A percentile compares a stretch with the other conserved stretches of the same genome.
Evolutionary conservation across 176 grass and related monocot species (phyloP).

Genomic region (Paspalum notatum): DNA sequence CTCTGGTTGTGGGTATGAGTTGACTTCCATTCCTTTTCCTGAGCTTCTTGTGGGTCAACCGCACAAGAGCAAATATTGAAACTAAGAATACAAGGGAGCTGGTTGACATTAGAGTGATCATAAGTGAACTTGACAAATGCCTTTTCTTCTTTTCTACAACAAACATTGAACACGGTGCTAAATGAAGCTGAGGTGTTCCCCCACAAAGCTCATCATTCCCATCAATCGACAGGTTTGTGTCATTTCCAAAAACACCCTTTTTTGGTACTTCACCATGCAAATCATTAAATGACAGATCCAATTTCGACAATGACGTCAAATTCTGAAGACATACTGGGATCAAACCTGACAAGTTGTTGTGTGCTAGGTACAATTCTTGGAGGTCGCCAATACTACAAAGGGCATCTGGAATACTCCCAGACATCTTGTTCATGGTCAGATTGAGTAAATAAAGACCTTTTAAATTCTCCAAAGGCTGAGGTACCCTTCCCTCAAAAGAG

Average conservation of each 20-base stretch:
- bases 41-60: not conserved
- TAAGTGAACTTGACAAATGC: not conserved
- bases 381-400: constrained; percentile 19
- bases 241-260: constrained; percentile 42
- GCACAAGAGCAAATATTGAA: not conserved
- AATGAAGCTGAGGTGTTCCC: constrained; percentile 26
- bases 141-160: not conserved
- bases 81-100: not conserved
- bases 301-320: not conserved
- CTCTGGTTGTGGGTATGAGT: not conserved
- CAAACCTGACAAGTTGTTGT: constrained; percentile 45
- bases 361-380: constrained; percentile 29
- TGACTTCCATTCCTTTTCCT: not conserved
- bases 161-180: not conserved
- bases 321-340: constrained; percentile 33
- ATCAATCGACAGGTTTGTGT: constrained; percentile 19
- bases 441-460: constrained; percentile 37
- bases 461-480: constrained; percentile 1
- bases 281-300: constrained; percentile 54
- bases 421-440: constrained; percentile 23
- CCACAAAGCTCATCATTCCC: constrained; percentile 42
- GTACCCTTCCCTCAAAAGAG: constrained; percentile 44
- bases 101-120: not conserved
- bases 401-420: constrained; percentile 6
- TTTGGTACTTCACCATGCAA: constrained; percentile 45